phyloP scores from a whole-genome alignment of 805 yeast species.

The Candida sonorensis region DNA sequence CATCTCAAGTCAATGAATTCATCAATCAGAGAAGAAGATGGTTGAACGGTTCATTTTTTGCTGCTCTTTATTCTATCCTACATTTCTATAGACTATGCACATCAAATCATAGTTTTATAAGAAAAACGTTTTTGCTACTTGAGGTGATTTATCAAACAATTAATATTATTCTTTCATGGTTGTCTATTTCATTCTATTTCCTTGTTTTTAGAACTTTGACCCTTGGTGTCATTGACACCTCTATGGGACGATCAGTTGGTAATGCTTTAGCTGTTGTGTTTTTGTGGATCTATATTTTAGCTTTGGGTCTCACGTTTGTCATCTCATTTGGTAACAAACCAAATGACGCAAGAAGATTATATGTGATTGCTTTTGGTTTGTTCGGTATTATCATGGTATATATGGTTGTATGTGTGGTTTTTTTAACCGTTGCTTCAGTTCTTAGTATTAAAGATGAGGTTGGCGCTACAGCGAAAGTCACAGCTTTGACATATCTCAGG shows the following conservation, averaged over 20 bases:
- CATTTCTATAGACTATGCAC: conserved; percentile 70
- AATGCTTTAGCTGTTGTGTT: conserved; percentile 68
- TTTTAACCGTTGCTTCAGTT: conserved; percentile 55
- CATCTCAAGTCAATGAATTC: conserved; percentile 80
- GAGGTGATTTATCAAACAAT: conserved; percentile 76
- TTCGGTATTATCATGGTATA: conserved; percentile 84
- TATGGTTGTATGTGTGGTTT: conserved; percentile 70
- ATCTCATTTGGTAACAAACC: conserved; percentile 93
- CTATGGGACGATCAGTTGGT: conserved; percentile 51
- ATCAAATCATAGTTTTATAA: conserved; percentile 60
- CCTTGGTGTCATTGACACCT: conserved; percentile 52
- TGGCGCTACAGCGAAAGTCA: conserved; percentile 27
- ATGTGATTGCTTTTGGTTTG: conserved; percentile 59
- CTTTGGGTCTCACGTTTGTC: conserved; percentile 74
- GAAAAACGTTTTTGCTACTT: conserved; percentile 65
- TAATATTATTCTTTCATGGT: conserved; percentile 79
- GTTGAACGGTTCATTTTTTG: conserved; percentile 95
- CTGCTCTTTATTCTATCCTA: conserved; percentile 77
- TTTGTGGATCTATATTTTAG: conserved; percentile 78
- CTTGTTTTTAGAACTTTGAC: conserved; percentile 85
- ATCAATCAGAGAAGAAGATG: conserved; percentile 91
- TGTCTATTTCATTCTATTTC: conserved; percentile 81
- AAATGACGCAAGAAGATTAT: conserved; percentile 72
- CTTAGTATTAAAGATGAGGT: conserved; percentile 38
- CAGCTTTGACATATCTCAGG: conserved; percentile 40